phyloP scores from a whole-genome alignment of 495 filamentous ascomycete genomes.

The Talaromyces thailandensis region DNA sequence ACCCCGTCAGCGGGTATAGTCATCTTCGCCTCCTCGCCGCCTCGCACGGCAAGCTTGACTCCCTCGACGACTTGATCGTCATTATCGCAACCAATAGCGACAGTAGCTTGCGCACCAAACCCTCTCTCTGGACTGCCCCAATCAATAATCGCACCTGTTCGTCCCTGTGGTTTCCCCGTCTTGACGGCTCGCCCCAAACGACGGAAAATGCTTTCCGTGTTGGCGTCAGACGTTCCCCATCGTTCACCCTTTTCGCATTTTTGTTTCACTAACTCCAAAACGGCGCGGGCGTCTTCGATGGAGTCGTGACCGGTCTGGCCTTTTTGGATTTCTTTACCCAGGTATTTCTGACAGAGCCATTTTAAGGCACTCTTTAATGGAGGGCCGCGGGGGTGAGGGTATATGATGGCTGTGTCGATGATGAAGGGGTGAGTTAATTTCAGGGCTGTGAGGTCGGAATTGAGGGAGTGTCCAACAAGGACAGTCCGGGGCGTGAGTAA shows the following conservation, averaged over 20 bases:
- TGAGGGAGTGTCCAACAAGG: conserved; percentile 83
- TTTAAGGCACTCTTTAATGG: conserved; percentile 71
- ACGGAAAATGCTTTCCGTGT: conserved; percentile 79
- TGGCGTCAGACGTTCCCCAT: conserved; percentile 70
- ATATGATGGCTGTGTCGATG: conserved; percentile 81
- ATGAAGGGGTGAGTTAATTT: conserved; percentile 86
- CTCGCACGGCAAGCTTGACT: conserved; percentile 50
- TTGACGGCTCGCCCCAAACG: conserved; percentile 57
- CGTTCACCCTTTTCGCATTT: conserved; percentile 85
- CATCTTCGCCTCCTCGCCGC: conserved; percentile 55
- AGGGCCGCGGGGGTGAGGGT: conserved; percentile 69
- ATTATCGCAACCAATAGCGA: conserved; percentile 60
- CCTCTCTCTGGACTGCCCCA: conserved; percentile 75
- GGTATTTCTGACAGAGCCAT: conserved; percentile 70
- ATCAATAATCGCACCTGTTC: conserved; percentile 76
- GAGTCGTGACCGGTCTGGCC: conserved; percentile 76
- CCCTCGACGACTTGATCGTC: conserved; percentile 70
- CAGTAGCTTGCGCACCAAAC: conserved; percentile 60
- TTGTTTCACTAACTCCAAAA: conserved; percentile 83
- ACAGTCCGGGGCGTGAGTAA: conserved; percentile 69
- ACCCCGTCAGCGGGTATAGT: conserved; percentile 61
- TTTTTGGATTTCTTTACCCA: conserved; percentile 79
- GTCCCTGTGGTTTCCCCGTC: conserved; percentile 45
- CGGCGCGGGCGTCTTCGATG: conserved; percentile 83
- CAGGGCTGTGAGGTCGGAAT: conserved; percentile 78